Evolutionary conservation across 1,139 yeast species (phyloP).

Genomic region (Yamadazyma diddensiae): DNA sequence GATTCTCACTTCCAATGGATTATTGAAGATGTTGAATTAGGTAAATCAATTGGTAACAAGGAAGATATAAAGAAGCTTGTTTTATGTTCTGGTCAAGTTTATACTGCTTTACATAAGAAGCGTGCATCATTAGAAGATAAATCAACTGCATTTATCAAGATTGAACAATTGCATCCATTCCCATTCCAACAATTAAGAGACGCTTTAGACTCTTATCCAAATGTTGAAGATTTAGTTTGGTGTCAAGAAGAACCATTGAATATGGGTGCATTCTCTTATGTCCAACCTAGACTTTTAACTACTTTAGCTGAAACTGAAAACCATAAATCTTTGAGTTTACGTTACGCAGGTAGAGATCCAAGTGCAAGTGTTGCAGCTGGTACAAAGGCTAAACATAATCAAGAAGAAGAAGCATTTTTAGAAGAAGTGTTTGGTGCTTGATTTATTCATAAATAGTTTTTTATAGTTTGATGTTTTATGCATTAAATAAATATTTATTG

Average conservation of each 20-base stretch:
- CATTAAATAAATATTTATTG: constrained; percentile 9
- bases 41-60: constrained; percentile 69
- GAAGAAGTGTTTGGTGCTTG: constrained; percentile 57
- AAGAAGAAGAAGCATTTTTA: constrained; percentile 88
- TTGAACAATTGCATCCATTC: constrained; percentile 99
- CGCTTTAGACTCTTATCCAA: constrained; percentile 74
- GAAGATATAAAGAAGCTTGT: constrained; percentile 88
- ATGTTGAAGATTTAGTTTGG: constrained; percentile 87
- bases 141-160: constrained; percentile 81
- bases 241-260: constrained; percentile 99
- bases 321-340: constrained; percentile 54
- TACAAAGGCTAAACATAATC: constrained; percentile 79
- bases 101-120: constrained; percentile 84
- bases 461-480: constrained; percentile 1
- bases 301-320: constrained; percentile 70
- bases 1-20: constrained; percentile 94
- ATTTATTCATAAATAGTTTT: too few relatives aligned
- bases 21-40: constrained; percentile 86
- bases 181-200: constrained; percentile 94
- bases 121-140: constrained; percentile 75
- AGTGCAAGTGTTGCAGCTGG: constrained; percentile 99
- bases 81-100: constrained; percentile 89
- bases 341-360: constrained; percentile 98
- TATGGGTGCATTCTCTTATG: constrained; percentile 87
- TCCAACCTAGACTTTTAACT: constrained; percentile 77